A percentile compares a stretch with the other conserved stretches of the same genome.
Conservation (phyloP, 345 rosid species). For the Lepidium sativum region DNA sequence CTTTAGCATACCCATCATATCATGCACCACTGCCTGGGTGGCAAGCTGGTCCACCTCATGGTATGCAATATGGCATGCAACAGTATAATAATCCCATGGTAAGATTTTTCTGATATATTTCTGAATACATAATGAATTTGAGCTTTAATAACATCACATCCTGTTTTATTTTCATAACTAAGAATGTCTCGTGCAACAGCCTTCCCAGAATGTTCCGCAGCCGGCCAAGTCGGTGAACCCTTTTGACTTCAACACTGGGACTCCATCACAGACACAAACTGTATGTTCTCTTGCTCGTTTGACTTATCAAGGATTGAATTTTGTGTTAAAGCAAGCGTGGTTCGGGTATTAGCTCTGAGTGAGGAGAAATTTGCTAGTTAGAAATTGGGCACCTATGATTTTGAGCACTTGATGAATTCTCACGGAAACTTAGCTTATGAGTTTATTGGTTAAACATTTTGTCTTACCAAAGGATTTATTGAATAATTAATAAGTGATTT, state of each 20-base stretch:
- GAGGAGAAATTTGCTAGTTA: background rate
- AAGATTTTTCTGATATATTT: background rate
- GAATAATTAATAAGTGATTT: background rate
- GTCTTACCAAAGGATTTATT: background rate
- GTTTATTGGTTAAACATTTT: background rate
- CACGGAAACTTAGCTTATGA: no score
- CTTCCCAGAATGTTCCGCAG: slow-evolving; percentile 44
- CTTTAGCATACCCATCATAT: slow-evolving; percentile 46
- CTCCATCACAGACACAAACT: slow-evolving; percentile 42
- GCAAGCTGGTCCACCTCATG: slow-evolving; percentile 63
- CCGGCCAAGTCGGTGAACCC: slow-evolving; percentile 65
- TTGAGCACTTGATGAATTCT: no score
- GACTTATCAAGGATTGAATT: background rate
- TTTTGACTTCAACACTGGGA: slow-evolving; percentile 55
- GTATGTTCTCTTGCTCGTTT: slow-evolving; percentile 38
- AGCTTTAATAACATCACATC: background rate
- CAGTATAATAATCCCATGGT: slow-evolving; percentile 60
- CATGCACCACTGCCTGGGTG: slow-evolving; percentile 54
- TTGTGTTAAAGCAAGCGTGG: background rate
- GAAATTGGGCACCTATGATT: background rate
- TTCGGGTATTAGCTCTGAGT: background rate
- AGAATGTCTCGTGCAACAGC: slow-evolving; percentile 32
- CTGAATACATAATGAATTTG: background rate
- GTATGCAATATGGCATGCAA: slow-evolving; percentile 48
- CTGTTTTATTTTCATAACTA: background rate